Evolutionary conservation across 2,329 filamentous ascomycete species (phyloP).

Genomic region (Trichoderma sp.): DNA sequence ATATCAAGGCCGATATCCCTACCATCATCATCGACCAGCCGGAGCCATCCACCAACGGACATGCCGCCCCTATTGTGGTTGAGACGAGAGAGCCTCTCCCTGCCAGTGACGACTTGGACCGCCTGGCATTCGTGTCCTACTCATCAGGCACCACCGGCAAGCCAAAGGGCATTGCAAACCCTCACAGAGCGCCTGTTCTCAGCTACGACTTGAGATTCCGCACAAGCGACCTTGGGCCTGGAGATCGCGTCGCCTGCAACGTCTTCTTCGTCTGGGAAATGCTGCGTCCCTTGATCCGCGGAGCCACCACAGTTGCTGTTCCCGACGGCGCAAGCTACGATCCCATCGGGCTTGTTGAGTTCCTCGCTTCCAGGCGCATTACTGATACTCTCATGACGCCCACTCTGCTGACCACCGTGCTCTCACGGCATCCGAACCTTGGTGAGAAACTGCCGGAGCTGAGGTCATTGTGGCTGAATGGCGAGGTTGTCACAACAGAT

Average conservation of each 20-base stretch:
- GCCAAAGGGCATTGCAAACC: constrained; percentile 81
- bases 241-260: constrained; percentile 82
- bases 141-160: constrained; percentile 76
- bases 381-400: constrained; percentile 85
- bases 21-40: constrained; percentile 64
- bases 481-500: constrained; percentile 79
- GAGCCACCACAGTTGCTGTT: constrained; percentile 73
- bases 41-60: constrained; percentile 34
- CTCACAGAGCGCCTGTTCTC: constrained; percentile 70
- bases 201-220: constrained; percentile 74
- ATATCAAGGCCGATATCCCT: constrained; percentile 64
- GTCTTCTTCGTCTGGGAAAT: constrained; percentile 90
- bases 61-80: constrained; percentile 34
- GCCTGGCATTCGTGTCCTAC: constrained; percentile 78
- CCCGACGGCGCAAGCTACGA: constrained; percentile 79
- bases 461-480: constrained; percentile 76
- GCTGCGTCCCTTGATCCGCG: constrained; percentile 71
- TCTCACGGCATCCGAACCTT: constrained; percentile 68
- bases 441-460: constrained; percentile 64
- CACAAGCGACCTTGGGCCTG: constrained; percentile 67
- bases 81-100: constrained; percentile 55
- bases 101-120: constrained; percentile 68
- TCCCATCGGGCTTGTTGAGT: constrained; percentile 69
- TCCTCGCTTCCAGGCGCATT: constrained; percentile 65
- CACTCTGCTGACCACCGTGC: constrained; percentile 72